Evolutionary conservation across 73 alveolate genomes (phyloP).

Genomic region (Paramecium sonneborni): DNA sequence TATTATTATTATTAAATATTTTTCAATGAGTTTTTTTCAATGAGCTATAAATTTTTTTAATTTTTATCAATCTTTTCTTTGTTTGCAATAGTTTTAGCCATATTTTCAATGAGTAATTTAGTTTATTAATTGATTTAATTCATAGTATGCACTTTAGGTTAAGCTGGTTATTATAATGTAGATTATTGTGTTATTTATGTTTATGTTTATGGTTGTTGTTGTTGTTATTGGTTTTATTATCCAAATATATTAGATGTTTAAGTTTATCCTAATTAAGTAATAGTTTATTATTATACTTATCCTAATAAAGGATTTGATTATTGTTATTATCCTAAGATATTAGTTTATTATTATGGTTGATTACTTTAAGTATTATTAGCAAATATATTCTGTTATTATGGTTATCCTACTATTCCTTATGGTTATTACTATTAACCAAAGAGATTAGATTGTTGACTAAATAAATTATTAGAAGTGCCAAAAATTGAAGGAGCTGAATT

Average conservation of each 20-base stretch:
- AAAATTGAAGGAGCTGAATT: background rate
- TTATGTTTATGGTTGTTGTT: background rate
- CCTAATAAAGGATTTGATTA: background rate
- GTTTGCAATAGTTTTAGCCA: background rate
- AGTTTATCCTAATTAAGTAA: background rate
- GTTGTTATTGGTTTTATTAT: too few species aligned
- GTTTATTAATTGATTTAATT: background rate
- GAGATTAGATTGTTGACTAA: background rate
- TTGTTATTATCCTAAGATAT: background rate
- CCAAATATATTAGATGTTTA: background rate
- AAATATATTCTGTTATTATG: background rate
- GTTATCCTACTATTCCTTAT: background rate
- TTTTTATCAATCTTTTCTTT: slow-evolving; percentile 11
- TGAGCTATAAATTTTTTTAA: background rate
- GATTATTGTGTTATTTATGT: background rate
- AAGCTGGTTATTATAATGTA: background rate
- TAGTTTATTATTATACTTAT: background rate
- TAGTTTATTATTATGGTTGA: background rate
- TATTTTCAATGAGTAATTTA: background rate
- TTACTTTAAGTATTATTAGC: background rate
- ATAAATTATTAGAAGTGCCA: background rate
- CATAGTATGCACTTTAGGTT: background rate
- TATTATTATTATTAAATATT: background rate
- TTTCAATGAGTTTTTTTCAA: background rate
- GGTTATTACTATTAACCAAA: background rate